phyloP scores from a whole-genome alignment of 1,284 basidiomycete species.

The Pyrrhoderma lamaoense region DNA sequence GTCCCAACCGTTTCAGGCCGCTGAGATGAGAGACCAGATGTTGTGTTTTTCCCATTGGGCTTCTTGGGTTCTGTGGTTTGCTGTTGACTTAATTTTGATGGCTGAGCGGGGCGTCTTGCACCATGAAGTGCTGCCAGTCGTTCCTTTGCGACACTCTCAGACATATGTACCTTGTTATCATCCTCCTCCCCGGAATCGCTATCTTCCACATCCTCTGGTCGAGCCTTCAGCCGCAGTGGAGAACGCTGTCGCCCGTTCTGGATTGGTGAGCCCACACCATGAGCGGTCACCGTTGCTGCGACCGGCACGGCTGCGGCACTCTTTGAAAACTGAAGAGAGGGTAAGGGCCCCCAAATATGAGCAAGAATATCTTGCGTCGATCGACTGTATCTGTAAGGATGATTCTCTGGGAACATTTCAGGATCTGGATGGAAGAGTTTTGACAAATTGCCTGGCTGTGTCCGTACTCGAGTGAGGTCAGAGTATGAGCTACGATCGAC shows the following conservation, averaged over 20 bases:
- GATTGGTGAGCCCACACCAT: conserved; percentile 5
- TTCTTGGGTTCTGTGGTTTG: conserved; percentile 1
- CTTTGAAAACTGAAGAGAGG: conserved; percentile 48
- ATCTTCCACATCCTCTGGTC: conserved; percentile 62
- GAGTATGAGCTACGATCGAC: conserved; percentile 60
- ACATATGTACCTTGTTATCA: conserved; percentile 44
- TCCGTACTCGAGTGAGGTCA: conserved; percentile 42
- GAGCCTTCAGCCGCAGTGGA: conserved; percentile 43
- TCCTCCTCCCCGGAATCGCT: conserved; percentile 49
- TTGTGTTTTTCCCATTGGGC: too few species aligned
- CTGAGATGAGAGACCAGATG: too few species aligned
- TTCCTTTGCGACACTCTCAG: conserved; percentile 56
- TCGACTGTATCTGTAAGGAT: conserved; percentile 49
- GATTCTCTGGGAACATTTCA: conserved; percentile 46
- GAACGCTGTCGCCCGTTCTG: conserved; percentile 7
- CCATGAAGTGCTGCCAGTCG: conserved; percentile 46
- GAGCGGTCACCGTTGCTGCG: conserved; percentile 44
- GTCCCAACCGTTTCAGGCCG: conserved; percentile 19
- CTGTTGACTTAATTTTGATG: conserved; percentile 17
- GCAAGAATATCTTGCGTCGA: conserved; percentile 40
- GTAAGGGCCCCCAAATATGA: conserved; percentile 21
- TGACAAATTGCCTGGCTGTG: conserved; percentile 50
- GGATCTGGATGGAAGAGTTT: conserved; percentile 67
- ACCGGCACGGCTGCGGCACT: conserved; percentile 58
- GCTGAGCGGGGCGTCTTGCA: conserved; percentile 25